Evolutionary conservation across 2,329 filamentous ascomycete genomes (phyloP).

Genomic region (Aureobasidium sp.): DNA sequence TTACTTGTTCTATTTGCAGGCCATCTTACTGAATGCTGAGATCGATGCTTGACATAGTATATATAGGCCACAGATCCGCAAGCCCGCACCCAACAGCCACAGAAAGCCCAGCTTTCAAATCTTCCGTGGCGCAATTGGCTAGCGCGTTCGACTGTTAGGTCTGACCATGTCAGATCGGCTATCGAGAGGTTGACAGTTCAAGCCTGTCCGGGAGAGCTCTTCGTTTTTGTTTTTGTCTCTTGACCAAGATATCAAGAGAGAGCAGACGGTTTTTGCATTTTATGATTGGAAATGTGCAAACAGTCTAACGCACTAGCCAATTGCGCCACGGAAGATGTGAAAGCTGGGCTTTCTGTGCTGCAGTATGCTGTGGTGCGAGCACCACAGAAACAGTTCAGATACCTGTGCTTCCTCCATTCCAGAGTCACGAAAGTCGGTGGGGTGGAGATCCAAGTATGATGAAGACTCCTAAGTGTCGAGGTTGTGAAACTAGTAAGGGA

Average conservation of each 20-base stretch:
- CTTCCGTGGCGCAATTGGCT: slow-evolving; percentile 14
- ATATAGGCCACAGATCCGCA: neutral
- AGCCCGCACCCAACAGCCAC: neutral
- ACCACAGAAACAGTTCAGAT: neutral
- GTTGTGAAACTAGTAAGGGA: no score
- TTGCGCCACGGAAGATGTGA: neutral
- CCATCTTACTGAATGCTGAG: no score
- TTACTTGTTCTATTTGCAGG: neutral
- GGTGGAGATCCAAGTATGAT: no score
- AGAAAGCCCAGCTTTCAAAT: slow-evolving; percentile 2
- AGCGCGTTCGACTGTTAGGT: slow-evolving; percentile 14
- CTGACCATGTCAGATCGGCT: neutral
- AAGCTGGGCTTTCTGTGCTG: neutral
- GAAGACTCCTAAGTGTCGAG: no score
- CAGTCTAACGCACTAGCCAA: slow-evolving; percentile 6
- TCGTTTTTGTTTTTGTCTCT: neutral
- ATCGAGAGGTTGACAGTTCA: slow-evolving; percentile 14
- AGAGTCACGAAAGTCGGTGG: no score
- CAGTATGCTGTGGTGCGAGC: neutral
- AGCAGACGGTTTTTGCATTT: no score
- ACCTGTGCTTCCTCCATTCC: no score
- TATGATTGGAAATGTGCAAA: neutral
- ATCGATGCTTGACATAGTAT: neutral
- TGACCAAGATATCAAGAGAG: no score
- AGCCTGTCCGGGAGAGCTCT: slow-evolving; percentile 5